These are phyloP conservation scores for Boletus tylopilopsis DNA, from an alignment of 768 basidiomycete species.

Conservation along the genomic window DNA sequence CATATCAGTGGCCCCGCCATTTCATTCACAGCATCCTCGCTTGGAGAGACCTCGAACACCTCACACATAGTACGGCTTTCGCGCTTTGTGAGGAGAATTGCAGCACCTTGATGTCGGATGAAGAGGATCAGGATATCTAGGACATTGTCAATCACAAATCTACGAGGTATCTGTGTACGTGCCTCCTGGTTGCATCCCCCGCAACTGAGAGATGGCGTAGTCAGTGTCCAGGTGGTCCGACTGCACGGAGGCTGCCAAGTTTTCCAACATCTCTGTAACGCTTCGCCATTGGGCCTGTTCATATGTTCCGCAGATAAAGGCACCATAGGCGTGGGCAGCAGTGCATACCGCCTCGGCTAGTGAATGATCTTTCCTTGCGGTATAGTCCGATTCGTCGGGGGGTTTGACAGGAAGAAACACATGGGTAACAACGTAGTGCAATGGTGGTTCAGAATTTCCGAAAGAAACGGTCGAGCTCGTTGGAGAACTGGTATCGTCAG, in stretches of 20 bases:
- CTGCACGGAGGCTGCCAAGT: background rate
- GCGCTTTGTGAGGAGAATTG: conserved; percentile 32
- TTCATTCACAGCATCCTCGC: conserved; percentile 29
- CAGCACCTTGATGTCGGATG: conserved; percentile 42
- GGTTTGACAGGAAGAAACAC: background rate
- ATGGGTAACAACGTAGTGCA: background rate
- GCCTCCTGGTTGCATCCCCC: background rate
- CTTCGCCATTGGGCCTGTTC: background rate
- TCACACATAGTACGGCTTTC: conserved; percentile 10
- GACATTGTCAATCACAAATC: background rate
- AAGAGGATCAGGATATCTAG: conserved; percentile 36
- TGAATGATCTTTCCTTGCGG: background rate
- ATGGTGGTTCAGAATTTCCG: background rate
- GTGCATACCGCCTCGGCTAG: background rate
- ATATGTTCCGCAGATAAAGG: background rate
- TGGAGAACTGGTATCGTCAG: too few species aligned
- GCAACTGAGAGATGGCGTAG: background rate
- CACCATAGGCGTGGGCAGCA: background rate
- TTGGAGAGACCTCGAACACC: conserved; percentile 26
- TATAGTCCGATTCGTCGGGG: background rate
- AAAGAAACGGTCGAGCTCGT: too few species aligned
- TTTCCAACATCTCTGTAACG: background rate
- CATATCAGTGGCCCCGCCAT: conserved; percentile 14
- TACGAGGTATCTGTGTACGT: background rate
- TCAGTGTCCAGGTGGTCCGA: background rate